These are phyloP conservation scores for Cajanus cajan DNA, from an alignment of 306 rosid genomes.

Conservation along the genomic window DNA sequence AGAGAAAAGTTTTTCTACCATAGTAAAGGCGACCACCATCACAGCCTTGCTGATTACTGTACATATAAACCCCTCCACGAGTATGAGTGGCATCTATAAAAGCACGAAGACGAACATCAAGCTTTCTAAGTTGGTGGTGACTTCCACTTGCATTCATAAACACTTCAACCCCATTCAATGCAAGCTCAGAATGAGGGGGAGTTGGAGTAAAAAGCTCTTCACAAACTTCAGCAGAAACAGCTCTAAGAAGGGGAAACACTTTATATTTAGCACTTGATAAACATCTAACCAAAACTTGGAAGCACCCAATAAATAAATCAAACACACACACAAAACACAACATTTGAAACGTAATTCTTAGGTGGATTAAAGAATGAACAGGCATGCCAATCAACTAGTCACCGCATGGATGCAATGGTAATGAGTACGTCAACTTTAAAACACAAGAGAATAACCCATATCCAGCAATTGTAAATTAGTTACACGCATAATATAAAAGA, in stretches of 20 bases:
- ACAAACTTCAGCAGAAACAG: constrained; percentile 93
- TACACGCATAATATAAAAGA: background rate
- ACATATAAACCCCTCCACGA: constrained; percentile 94
- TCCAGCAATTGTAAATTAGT: background rate
- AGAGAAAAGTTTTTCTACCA: constrained; percentile 45
- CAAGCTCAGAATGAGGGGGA: constrained; percentile 91
- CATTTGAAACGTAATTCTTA: background rate
- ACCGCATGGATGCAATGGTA: background rate
- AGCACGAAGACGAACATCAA: constrained; percentile 89
- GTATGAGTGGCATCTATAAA: constrained; percentile 83
- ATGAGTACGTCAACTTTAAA: background rate
- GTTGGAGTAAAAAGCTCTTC: constrained; percentile 82
- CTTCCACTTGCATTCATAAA: constrained; percentile 99
- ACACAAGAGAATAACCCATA: background rate
- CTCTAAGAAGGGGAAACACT: constrained; percentile 48
- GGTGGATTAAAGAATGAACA: background rate
- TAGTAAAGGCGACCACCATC: constrained; percentile 97
- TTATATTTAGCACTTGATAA: constrained; percentile 31
- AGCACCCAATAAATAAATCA: background rate
- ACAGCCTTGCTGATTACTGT: constrained; percentile 95
- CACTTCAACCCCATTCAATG: constrained; percentile 95
- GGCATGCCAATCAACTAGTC: background rate
- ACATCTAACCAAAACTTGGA: constrained; percentile 12
- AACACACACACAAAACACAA: background rate
- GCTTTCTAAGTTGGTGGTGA: constrained; percentile 98